Percentiles rank a stretch among this genome's conserved stretches.
Conservation (phyloP, 352 stramenopile species). For the Thalassiosira livingstoniorum region DNA sequence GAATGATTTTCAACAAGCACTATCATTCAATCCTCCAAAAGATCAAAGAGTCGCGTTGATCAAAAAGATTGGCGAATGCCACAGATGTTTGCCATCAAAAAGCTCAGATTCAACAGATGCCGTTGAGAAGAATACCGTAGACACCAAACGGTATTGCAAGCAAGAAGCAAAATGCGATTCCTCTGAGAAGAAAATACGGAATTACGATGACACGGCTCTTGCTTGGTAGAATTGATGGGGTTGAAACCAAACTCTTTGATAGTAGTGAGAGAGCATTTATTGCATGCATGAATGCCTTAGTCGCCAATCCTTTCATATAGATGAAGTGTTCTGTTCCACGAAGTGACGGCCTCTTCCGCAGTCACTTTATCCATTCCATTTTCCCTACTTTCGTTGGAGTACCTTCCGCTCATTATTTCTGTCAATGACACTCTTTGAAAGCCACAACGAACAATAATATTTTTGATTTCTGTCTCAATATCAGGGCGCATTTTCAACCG, state of each 20-base stretch:
- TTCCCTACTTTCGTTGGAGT: neutral
- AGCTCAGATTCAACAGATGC: no score
- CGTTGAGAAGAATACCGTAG: no score
- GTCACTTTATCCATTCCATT: neutral
- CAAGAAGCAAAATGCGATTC: no score
- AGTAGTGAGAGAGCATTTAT: no score
- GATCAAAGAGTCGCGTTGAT: slow-evolving; percentile 7
- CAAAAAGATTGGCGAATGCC: slow-evolving; percentile 19
- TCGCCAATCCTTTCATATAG: slow-evolving; percentile 43
- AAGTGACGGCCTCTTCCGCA: slow-evolving; percentile 16
- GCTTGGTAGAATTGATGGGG: no score
- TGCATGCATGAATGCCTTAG: no score
- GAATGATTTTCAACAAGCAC: slow-evolving; percentile 17
- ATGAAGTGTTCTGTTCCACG: slow-evolving; percentile 53
- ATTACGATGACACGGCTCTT: no score
- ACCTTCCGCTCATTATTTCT: neutral
- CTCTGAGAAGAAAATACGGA: no score
- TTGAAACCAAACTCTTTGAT: no score
- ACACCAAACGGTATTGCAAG: no score
- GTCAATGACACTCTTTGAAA: slow-evolving; percentile 48
- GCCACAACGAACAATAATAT: slow-evolving; percentile 36
- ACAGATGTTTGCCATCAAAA: neutral
- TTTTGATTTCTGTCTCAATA: slow-evolving; percentile 69
- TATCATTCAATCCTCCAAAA: slow-evolving; percentile 21
- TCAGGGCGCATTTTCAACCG: slow-evolving; percentile 44